phyloP scores from a whole-genome alignment of 495 filamentous ascomycete species.

The Hypoxylon fuscum region DNA sequence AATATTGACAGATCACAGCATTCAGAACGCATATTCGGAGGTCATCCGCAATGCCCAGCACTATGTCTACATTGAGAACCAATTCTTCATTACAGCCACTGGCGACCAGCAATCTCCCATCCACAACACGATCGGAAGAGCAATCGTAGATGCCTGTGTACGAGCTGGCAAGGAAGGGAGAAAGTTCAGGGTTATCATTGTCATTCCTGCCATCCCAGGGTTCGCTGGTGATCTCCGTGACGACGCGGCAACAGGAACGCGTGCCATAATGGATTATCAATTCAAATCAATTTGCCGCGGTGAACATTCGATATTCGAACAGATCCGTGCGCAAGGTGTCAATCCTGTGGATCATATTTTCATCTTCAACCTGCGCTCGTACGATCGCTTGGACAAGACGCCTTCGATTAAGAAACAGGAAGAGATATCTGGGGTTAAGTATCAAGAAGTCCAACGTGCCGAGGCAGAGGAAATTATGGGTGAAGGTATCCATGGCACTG shows the following conservation, averaged over 20 bases:
- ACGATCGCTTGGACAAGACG: conserved; percentile 88
- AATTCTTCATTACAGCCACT: conserved; percentile 97
- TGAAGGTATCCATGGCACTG: conserved; percentile 69
- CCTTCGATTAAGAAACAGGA: conserved; percentile 73
- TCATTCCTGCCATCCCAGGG: conserved; percentile 91
- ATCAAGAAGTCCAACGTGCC: conserved; percentile 84
- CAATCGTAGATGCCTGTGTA: conserved; percentile 91
- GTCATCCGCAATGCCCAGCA: conserved; percentile 85
- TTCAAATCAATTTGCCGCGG: conserved; percentile 95
- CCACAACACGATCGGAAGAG: conserved; percentile 83
- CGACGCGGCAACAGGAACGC: conserved; percentile 81
- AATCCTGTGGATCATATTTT: conserved; percentile 86
- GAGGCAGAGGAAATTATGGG: conserved; percentile 88
- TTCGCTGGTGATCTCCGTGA: conserved; percentile 91
- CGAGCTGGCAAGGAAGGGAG: conserved; percentile 81
- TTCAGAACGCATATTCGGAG: conserved; percentile 91
- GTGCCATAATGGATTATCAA: conserved; percentile 98
- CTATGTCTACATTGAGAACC: conserved; percentile 97
- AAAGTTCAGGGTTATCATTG: conserved; percentile 89
- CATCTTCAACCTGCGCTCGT: conserved; percentile 89
- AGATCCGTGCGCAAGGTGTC: conserved; percentile 78
- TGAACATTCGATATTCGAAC: conserved; percentile 86
- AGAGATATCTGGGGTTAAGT: conserved; percentile 79
- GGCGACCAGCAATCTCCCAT: conserved; percentile 85
- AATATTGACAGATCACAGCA: conserved; percentile 86